Base-by-base conservation (phyloP, 306 rosid genomes). In the Acacia confusa region DNA sequence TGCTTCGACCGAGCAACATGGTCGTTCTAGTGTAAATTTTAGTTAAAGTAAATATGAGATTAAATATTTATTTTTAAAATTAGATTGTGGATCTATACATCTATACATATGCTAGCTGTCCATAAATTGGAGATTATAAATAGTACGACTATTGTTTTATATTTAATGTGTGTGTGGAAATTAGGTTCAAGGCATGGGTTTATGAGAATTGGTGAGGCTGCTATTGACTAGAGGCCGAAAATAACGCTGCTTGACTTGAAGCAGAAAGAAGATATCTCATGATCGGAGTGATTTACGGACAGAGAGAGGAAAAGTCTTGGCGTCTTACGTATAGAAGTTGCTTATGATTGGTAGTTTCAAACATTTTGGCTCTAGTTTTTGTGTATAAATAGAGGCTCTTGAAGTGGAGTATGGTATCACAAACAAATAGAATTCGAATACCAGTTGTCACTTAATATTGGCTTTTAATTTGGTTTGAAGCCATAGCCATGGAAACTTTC, bases 271-370 rank as follows among this genome's bases (percentile, higher is more conserved):
- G 69, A 14, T 25, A 24, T 48, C n/a, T 32, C 17, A 28, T 63
- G 25, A 53, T 52, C n/a, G 74, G 81, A 84, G 81, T 75, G 69
- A 69, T 79, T 84, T 57, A 69, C 78, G 85, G 83, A 69, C 78
- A 83, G 83, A 61, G 30, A 68, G 43, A 20, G 15, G 41, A 2
- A 25, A 67, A 84, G 74, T 74, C 73, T 45, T 78, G 4, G 48
- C 48, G 12, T 7, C 74, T 22, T 69, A 2, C 57, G 75, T 70
- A 70, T 24, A 10, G 50, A 41, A 69, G 19, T 41, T 69, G 74
- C 32, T 45, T 24, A 74, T 30, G 11, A 30, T 14, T 24, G 14
- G 2, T 14, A n/a, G 2, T 53, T 41, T 68, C 30, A 38, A 61
- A 61, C 32, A 24, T 60, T 24, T 48, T 40, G 50, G 50, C 50